These are phyloP conservation scores for Kuraishia capsulata DNA, from an alignment of 805 yeast genomes.

Conservation along the genomic window DNA sequence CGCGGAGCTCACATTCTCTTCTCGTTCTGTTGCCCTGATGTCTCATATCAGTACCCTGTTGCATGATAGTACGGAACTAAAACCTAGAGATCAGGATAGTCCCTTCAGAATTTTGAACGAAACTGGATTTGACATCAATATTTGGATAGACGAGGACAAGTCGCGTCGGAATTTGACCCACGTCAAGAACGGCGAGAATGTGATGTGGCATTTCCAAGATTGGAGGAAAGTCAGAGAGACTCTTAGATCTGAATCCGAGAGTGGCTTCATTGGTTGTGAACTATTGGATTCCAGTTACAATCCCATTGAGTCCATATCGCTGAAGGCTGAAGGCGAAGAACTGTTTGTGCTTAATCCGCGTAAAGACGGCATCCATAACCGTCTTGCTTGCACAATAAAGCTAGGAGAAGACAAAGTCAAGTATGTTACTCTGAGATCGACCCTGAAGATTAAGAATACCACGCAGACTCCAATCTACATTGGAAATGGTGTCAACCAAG, in stretches of 20 bases:
- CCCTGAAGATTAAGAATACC: constrained; percentile 59
- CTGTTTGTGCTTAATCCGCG: constrained; percentile 61
- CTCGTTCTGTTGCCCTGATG: constrained; percentile 69
- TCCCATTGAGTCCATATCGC: constrained; percentile 46
- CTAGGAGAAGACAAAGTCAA: constrained; percentile 75
- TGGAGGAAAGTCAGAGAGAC: constrained; percentile 84
- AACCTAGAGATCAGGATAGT: constrained; percentile 67
- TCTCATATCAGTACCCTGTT: constrained; percentile 59
- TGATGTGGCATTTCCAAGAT: constrained; percentile 91
- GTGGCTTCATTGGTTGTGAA: constrained; percentile 55
- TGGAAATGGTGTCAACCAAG: constrained; percentile 28
- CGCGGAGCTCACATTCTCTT: constrained; percentile 75
- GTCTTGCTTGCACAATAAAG: constrained; percentile 64
- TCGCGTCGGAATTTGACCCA: constrained; percentile 21
- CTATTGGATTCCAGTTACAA: constrained; percentile 49
- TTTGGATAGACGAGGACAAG: constrained; percentile 58
- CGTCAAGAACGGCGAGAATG: constrained; percentile 37
- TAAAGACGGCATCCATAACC: constrained; percentile 43
- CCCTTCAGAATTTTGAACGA: constrained; percentile 79
- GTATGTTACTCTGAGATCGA: constrained; percentile 66
- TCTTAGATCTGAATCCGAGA: constrained; percentile 53
- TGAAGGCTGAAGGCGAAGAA: constrained; percentile 78
- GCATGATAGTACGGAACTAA: constrained; percentile 41
- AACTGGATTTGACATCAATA: constrained; percentile 73
- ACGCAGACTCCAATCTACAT: constrained; percentile 48